A percentile compares a stretch with the other conserved stretches of the same genome.
phyloP scores from a whole-genome alignment of 164 flowering plant genomes.

The Saururus chinensis region DNA sequence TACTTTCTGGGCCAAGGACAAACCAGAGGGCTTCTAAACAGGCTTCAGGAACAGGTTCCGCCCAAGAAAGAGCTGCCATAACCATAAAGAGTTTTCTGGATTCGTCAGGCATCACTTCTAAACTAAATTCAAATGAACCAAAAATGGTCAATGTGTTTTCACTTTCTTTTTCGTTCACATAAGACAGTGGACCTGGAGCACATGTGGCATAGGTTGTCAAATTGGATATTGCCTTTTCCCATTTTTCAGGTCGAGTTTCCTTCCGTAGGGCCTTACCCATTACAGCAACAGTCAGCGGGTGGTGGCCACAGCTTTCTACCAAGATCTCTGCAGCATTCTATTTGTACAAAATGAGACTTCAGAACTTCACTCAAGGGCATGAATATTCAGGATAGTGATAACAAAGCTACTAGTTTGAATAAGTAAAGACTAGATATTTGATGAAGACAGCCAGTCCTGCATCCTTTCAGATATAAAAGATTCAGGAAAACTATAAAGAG shows the following conservation, averaged over 20 bases:
- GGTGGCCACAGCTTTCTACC: slow-evolving; percentile 47
- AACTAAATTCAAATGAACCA: slow-evolving; percentile 44
- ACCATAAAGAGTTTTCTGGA: slow-evolving; percentile 28
- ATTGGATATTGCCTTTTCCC: slow-evolving; percentile 37
- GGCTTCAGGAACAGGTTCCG: slow-evolving; percentile 39
- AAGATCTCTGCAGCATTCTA: slow-evolving; percentile 24
- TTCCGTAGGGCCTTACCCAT: slow-evolving; percentile 49
- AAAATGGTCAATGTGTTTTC: slow-evolving; percentile 36
- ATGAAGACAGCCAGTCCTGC: no score
- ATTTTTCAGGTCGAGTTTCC: slow-evolving; percentile 34
- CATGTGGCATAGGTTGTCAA: slow-evolving; percentile 39
- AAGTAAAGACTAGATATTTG: no score
- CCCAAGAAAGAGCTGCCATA: slow-evolving; percentile 38
- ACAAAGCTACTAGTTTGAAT: no score
- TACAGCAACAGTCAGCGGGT: slow-evolving; percentile 48
- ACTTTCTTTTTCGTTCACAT: slow-evolving; percentile 39
- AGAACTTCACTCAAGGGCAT: not conserved
- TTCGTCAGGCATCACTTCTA: slow-evolving; percentile 39
- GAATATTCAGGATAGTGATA: not conserved
- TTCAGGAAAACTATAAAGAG: no score
- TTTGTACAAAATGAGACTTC: not conserved
- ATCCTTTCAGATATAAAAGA: no score
- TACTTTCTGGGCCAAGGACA: slow-evolving; percentile 24
- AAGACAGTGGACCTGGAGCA: slow-evolving; percentile 43
- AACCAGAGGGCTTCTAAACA: slow-evolving; percentile 39